Evolutionary conservation across 2,329 filamentous ascomycete genomes (phyloP).

Genomic region (Phoma sp.): DNA sequence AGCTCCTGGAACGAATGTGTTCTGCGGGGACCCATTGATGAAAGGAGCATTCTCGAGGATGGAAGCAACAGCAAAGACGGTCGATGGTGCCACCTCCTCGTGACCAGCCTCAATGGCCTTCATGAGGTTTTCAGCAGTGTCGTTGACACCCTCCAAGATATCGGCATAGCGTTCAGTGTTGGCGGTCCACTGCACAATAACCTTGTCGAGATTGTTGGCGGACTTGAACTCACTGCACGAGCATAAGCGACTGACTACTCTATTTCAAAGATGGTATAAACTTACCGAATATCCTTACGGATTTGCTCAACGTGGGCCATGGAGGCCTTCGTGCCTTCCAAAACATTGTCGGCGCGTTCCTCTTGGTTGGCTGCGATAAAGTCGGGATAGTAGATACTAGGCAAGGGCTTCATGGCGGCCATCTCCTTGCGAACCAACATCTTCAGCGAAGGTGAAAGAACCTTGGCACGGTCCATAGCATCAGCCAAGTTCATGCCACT

Average conservation of each 20-base stretch:
- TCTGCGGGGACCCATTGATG: constrained; percentile 99
- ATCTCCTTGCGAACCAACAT: constrained; percentile 89
- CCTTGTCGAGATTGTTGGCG: constrained; percentile 84
- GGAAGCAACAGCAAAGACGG: constrained; percentile 91
- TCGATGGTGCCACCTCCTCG: constrained; percentile 91
- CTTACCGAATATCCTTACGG: constrained; percentile 85
- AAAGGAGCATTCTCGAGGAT: constrained; percentile 91
- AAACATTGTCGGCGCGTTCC: constrained; percentile 89
- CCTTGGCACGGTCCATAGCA: constrained; percentile 93
- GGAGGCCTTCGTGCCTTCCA: constrained; percentile 83
- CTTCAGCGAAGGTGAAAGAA: constrained; percentile 96
- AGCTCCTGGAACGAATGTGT: constrained; percentile 95
- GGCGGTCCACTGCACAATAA: constrained; percentile 97
- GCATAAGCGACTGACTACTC: constrained; percentile 8
- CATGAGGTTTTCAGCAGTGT: constrained; percentile 93
- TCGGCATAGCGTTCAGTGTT: constrained; percentile 98
- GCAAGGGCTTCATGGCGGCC: constrained; percentile 83
- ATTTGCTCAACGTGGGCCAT: constrained; percentile 90
- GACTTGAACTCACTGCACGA: constrained; percentile 77
- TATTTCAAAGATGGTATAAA: neutral
- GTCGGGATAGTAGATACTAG: constrained; percentile 97
- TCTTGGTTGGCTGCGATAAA: constrained; percentile 99
- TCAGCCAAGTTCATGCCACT: constrained; percentile 85
- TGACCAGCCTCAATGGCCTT: constrained; percentile 86
- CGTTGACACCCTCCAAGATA: constrained; percentile 85